Evolutionary conservation across 2,329 filamentous ascomycete species (phyloP).

Genomic region (Aureobasidium sp.): DNA sequence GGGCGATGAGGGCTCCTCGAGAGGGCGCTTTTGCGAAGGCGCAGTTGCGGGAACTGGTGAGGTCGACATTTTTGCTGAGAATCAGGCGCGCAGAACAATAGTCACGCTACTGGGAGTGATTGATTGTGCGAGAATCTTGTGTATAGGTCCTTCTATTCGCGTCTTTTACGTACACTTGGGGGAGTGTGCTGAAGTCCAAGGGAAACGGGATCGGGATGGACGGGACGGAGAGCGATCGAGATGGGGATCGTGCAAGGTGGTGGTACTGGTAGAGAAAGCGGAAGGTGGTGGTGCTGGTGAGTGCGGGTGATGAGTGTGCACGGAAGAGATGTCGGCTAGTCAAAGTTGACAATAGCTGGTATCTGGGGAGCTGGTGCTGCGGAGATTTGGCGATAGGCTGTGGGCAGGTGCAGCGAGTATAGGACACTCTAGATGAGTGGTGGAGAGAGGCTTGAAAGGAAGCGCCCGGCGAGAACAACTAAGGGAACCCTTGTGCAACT

Average conservation of each 20-base stretch:
- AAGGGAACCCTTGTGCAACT: constrained; percentile 1
- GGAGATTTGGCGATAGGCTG: constrained; percentile 1
- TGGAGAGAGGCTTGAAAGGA: background rate
- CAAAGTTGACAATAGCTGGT: constrained; percentile 12
- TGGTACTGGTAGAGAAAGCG: background rate
- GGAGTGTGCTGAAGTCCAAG: constrained; percentile 10
- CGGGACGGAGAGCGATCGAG: constrained; percentile 8
- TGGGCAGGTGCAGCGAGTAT: constrained; percentile 12
- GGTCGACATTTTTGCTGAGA: constrained; percentile 12
- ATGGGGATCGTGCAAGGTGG: constrained; percentile 6
- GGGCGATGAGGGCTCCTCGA: constrained; percentile 94
- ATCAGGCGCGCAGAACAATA: constrained; percentile 9
- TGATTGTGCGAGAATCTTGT: background rate
- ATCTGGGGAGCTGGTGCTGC: constrained; percentile 10
- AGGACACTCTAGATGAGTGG: constrained; percentile 1
- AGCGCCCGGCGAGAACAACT: background rate
- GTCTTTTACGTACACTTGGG: constrained; percentile 12
- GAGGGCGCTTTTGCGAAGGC: constrained; percentile 68
- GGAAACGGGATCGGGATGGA: constrained; percentile 11
- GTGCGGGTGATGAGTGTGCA: background rate
- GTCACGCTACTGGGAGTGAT: constrained; percentile 1
- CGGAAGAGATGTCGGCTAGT: constrained; percentile 8
- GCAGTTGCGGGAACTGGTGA: constrained; percentile 13
- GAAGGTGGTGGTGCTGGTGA: constrained; percentile 11
- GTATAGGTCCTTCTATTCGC: constrained; percentile 12